A percentile compares a stretch with the other conserved stretches of the same genome.
These are phyloP conservation scores for Candida vartiovaarae DNA, from an alignment of 805 yeast genomes.

Conservation along the genomic window DNA sequence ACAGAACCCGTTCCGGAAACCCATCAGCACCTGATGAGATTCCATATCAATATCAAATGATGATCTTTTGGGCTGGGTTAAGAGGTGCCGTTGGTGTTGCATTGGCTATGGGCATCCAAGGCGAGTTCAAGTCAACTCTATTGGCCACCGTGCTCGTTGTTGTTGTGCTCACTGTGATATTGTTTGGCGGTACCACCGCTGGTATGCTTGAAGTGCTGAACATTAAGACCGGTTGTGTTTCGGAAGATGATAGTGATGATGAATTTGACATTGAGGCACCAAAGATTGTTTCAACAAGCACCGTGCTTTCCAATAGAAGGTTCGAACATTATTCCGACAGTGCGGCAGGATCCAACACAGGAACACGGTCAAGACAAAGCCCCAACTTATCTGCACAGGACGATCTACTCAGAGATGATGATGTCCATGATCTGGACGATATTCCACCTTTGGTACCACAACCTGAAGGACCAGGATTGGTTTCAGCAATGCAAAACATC, in stretches of 20 bases:
- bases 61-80: constrained; percentile 99
- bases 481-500: constrained; percentile 7
- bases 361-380: constrained; percentile 14
- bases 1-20: constrained; percentile 50
- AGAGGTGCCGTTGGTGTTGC: constrained; percentile 99
- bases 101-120: constrained; percentile 93
- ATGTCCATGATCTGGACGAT: constrained; percentile 17
- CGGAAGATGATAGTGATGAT: constrained; percentile 80
- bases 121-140: constrained; percentile 81
- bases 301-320: constrained; percentile 17
- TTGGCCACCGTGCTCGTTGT: constrained; percentile 95
- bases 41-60: constrained; percentile 92
- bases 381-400: constrained; percentile 16
- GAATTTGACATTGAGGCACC: constrained; percentile 91
- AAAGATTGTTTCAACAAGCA: constrained; percentile 13
- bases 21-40: constrained; percentile 70
- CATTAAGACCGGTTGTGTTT: constrained; percentile 85
- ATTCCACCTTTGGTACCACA: constrained; percentile 21
- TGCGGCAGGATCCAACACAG: neutral
- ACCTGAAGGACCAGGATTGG: neutral
- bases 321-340: constrained; percentile 25
- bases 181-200: constrained; percentile 98
- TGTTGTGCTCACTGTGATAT: constrained; percentile 90
- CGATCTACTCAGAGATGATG: constrained; percentile 21
- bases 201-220: constrained; percentile 94